phyloP scores from a whole-genome alignment of 1,284 basidiomycete genomes.

The Cystobasidium sp. region DNA sequence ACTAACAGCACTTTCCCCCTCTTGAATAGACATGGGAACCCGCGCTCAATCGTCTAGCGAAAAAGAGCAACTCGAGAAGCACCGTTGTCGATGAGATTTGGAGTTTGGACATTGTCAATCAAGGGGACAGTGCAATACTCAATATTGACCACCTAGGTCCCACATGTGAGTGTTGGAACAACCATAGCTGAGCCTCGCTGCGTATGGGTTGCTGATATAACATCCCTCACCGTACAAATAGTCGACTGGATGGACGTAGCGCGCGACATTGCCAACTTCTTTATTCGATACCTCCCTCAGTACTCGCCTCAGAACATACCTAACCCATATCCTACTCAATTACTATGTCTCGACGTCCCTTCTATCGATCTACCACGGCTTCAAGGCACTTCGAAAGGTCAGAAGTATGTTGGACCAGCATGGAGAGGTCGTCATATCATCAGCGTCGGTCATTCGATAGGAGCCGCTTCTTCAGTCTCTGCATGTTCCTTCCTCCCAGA shows the following conservation, averaged over 20 bases:
- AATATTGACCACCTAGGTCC: slow-evolving; percentile 66
- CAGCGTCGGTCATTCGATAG: slow-evolving; percentile 78
- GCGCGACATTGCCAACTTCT: slow-evolving; percentile 72
- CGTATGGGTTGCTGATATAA: not conserved
- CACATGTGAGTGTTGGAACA: not conserved
- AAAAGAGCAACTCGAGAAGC: slow-evolving; percentile 51
- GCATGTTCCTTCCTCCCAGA: slow-evolving; percentile 62
- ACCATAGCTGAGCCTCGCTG: not conserved
- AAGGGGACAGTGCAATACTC: slow-evolving; percentile 72
- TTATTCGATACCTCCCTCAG: slow-evolving; percentile 65
- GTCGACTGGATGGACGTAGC: slow-evolving; percentile 72
- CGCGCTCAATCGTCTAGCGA: slow-evolving; percentile 57
- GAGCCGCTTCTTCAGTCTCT: slow-evolving; percentile 62
- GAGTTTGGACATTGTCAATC: slow-evolving; percentile 75
- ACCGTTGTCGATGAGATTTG: slow-evolving; percentile 74
- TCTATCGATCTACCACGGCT: slow-evolving; percentile 8
- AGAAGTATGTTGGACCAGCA: slow-evolving; percentile 56
- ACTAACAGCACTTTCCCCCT: not conserved
- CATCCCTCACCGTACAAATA: slow-evolving; percentile 51
- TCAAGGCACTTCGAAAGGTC: not conserved
- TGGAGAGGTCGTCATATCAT: slow-evolving; percentile 60
- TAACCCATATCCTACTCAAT: not conserved
- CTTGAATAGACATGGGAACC: slow-evolving; percentile 69
- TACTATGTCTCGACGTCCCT: slow-evolving; percentile 4
- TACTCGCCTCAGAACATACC: not conserved